These are phyloP conservation scores for Carallia pectinifolia DNA, from an alignment of 345 rosid species.

Conservation along the genomic window DNA sequence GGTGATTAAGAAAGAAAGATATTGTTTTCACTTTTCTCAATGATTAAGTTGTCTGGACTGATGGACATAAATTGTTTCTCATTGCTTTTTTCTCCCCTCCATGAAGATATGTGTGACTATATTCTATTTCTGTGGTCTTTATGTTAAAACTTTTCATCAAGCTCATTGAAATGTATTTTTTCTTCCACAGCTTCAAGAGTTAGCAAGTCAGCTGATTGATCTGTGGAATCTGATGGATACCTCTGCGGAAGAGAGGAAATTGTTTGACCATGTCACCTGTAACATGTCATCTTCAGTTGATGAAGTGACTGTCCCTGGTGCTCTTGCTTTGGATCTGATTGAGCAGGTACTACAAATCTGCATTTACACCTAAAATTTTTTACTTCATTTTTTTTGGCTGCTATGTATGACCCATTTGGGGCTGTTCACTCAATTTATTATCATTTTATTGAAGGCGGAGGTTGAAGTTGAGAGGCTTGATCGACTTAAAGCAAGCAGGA, in stretches of 20 bases:
- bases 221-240: slow-evolving; percentile 99
- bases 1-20: not conserved
- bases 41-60: not conserved
- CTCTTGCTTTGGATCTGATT: slow-evolving; percentile 84
- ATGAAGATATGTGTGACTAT: not conserved
- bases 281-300: slow-evolving; percentile 82
- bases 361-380: not conserved
- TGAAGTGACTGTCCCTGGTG: slow-evolving; percentile 72
- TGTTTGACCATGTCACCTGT: slow-evolving; percentile 86
- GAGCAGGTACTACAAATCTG: slow-evolving; percentile 57
- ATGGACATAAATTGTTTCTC: not conserved
- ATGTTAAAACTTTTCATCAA: not conserved
- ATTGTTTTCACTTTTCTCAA: not conserved
- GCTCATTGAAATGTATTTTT: slow-evolving; percentile 13
- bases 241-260: slow-evolving; percentile 69
- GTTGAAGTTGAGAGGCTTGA: slow-evolving; percentile 96
- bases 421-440: slow-evolving; percentile 21
- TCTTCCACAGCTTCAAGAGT: slow-evolving; percentile 81
- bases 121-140: not conserved
- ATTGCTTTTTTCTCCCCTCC: not conserved
- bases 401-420: not conserved
- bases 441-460: slow-evolving; percentile 56
- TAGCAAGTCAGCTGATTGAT: slow-evolving; percentile 77
- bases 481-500: slow-evolving; percentile 84
- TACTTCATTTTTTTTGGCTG: too few relatives aligned